Base-by-base conservation (phyloP, 305 asterid species). In the Nicotiana rustica region DNA sequence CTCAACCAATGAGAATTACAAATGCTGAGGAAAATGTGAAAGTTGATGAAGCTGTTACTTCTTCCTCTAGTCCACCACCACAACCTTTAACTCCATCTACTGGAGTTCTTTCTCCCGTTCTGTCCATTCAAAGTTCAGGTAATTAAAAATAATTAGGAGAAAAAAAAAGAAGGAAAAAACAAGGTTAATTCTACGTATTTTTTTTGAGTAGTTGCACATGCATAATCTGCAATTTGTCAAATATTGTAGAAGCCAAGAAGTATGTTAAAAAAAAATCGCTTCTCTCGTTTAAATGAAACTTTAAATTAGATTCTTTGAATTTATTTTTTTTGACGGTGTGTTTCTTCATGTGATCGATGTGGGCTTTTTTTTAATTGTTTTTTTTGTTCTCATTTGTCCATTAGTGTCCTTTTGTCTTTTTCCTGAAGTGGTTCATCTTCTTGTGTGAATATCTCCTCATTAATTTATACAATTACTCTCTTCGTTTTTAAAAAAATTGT, bases 111-210 rank as follows among this genome's bases (percentile, higher is more conserved):
- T 95, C 99, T 52, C 99, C 99, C 81, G 98, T 89, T 59, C 65
- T 94, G 69, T 95, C 99, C 41, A 85, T 94, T 84, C 99, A 92
- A 80, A 95, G 98, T 80, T 91, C 98, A 31, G 99, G 98, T 94
- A 79, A 67, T 67, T 31, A 17, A 17, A 56, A 83, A 80, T 3
- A 44, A 25, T 25, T 25, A 41, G 80, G 67, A 80, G 35, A 1
- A 31, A 31, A 31, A 15, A 17, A 65, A 79, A 56, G 3, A 10
- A 57, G 13, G 6, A 15, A 10, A n/a, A 35, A 59, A 59, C 44
- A 49, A 73, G 65, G 9, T 13, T 47, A 49, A 49, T 47, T 21
- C 62, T 21, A 49, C 2, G 9, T 25, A 2, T 21, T 56, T 14
- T 60, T 33, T 38, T 0, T 35, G 44, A 21, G 59, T 59, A 57